Evolutionary conservation across 2,329 filamentous ascomycete species (phyloP).

Genomic region (Aspergillus sp.): DNA sequence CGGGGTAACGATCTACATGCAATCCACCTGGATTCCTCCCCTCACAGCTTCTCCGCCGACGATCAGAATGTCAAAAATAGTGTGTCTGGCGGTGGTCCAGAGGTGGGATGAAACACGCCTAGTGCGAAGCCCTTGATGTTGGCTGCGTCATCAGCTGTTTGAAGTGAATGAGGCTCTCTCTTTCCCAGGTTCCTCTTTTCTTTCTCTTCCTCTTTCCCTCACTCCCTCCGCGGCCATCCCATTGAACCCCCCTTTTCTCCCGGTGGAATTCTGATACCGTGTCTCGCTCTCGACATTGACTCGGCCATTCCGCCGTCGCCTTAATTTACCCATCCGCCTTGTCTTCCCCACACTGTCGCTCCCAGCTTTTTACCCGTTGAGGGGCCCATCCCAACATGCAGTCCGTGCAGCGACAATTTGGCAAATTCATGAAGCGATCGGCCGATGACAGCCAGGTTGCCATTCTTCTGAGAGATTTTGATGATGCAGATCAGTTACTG

Average conservation of each 20-base stretch:
- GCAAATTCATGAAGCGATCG: conserved; percentile 67
- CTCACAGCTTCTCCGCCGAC: not conserved
- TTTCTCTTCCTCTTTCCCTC: not conserved
- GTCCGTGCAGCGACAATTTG: conserved; percentile 69
- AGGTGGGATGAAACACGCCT: conserved; percentile 8
- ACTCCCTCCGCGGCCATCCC: not conserved
- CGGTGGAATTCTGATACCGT: not conserved
- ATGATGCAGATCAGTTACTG: conserved; percentile 74
- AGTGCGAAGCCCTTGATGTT: conserved; percentile 9
- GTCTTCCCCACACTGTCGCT: conserved; percentile 1
- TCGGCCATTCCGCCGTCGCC: not conserved
- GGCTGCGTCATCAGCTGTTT: conserved; percentile 18
- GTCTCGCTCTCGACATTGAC: not conserved
- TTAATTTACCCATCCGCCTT: not conserved
- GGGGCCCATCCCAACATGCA: conserved; percentile 29
- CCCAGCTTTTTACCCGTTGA: not conserved
- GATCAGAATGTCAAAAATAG: conserved; percentile 12
- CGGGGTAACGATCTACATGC: conserved; percentile 1
- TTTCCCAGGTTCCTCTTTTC: not conserved
- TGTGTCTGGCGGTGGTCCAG: conserved; percentile 9
- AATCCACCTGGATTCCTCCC: not conserved
- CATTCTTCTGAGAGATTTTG: conserved; percentile 73
- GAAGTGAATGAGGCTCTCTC: conserved; percentile 12
- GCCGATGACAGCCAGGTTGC: conserved; percentile 76
- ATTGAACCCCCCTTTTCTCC: not conserved